Evolutionary conservation across 2,329 filamentous ascomycete species (phyloP), one percentile per base, ranked within the genome.

Genomic region (Alternaria arbusti): DNA sequence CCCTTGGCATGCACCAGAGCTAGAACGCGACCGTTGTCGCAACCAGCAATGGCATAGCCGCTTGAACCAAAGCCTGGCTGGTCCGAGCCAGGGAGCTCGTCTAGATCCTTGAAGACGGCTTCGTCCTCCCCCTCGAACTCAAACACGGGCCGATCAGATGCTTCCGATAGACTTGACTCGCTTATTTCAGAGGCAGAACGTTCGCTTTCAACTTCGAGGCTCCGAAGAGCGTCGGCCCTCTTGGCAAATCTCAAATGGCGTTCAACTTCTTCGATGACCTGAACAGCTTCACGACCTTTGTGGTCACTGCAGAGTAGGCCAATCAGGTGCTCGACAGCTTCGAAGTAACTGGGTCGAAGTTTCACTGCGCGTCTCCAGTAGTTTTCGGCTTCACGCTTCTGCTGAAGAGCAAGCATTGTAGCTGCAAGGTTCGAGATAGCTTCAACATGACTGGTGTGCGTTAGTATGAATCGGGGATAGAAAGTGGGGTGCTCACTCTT

Each of bases 1-100:
- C 95, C 96, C 80, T 98, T 99, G 20, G 95, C 94, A 80, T 99
- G 96, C 44, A 98, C 89, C 15, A 99, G 86, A n/a, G 94, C 92
- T 47, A 99, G 86, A 74, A 99, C 93, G 63, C 96, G 89, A 9
- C 95, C 96, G 76, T 97, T 98, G 70, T 99, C 96, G 46, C 87
- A 89, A 2, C 91, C 94, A 6, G 94, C 87, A 46, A 99, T 90
- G 13, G 89, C 87, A 78, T 97, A 98, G 15, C 94, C 94, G 78
- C 92, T 96, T 5, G 90, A 90, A 1, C 89, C 91, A 75, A 91
- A 94, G 0, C 90, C 84, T 45, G 83, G 83, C 67, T 84, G 82
- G 47, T 79, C 80, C 6, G 79, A 78, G 44, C 80, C 80, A 26
- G 80, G 74, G 40, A 79, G 70, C 30, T 83, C 80, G 30, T 79